A percentile compares a stretch with the other conserved stretches of the same genome.
phyloP scores from a whole-genome alignment of 306 rosid species.

The Cicer chorassanicum region DNA sequence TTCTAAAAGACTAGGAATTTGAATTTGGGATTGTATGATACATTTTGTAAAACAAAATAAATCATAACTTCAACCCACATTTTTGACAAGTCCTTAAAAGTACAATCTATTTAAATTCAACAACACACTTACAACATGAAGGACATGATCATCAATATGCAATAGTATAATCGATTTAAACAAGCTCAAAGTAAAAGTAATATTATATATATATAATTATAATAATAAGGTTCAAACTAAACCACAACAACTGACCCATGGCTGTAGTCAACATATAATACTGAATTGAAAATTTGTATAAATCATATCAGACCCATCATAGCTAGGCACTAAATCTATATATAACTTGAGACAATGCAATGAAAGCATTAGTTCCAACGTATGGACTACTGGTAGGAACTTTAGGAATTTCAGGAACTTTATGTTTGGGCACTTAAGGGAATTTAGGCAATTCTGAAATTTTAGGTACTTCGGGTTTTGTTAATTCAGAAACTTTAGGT shows the following conservation, averaged over 20 bases:
- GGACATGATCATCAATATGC: background rate
- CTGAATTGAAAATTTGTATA: background rate
- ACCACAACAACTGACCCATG: background rate
- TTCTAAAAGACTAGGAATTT: background rate
- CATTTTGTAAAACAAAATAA: background rate
- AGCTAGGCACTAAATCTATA: too few species aligned
- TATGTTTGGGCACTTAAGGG: too few species aligned
- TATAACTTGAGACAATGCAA: background rate
- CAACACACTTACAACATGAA: too few species aligned
- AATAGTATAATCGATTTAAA: background rate
- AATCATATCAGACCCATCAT: conserved; percentile 1
- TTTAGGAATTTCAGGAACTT: too few species aligned
- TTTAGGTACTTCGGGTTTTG: background rate
- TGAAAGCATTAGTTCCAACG: background rate
- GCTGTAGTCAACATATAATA: background rate
- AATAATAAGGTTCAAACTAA: background rate
- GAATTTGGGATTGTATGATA: background rate
- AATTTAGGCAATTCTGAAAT: background rate
- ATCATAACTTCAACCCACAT: background rate
- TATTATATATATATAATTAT: background rate
- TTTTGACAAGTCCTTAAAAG: too few species aligned
- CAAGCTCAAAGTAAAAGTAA: background rate
- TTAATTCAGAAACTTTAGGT: background rate
- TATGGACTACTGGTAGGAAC: background rate
- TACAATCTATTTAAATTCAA: too few species aligned